phyloP scores from a whole-genome alignment of 257 asterid species.

The Agastache rugosa region DNA sequence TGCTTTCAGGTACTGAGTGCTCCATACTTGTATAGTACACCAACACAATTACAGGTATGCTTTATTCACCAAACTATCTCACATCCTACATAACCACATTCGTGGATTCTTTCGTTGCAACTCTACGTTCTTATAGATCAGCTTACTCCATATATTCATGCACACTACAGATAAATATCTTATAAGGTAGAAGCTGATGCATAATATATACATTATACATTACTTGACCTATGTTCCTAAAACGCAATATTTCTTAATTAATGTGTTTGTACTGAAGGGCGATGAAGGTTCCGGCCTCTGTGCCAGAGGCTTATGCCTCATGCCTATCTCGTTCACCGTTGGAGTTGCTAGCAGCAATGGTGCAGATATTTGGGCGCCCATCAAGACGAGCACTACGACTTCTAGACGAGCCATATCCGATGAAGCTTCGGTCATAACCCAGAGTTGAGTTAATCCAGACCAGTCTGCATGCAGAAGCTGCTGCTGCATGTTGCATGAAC shows the following conservation, averaged over 20 bases:
- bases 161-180: neutral
- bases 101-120: neutral
- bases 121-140: neutral
- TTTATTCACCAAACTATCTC: neutral
- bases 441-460: slow-evolving; percentile 30
- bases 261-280: slow-evolving; percentile 43
- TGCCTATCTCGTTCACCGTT: slow-evolving; percentile 62
- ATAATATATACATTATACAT: neutral
- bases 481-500: neutral
- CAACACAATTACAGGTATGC: slow-evolving; percentile 61
- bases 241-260: neutral
- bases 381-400: slow-evolving; percentile 48
- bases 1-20: slow-evolving; percentile 79
- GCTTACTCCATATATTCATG: too few species aligned
- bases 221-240: slow-evolving; percentile 15
- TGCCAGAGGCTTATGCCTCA: slow-evolving; percentile 72
- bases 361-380: slow-evolving; percentile 96
- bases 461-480: slow-evolving; percentile 9
- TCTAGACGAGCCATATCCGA: slow-evolving; percentile 36
- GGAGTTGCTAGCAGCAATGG: slow-evolving; percentile 84
- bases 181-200: neutral
- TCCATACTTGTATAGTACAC: slow-evolving; percentile 65
- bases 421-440: slow-evolving; percentile 37
- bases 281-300: slow-evolving; percentile 53
- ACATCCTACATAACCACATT: neutral